Evolutionary conservation across 441 rosid genomes (phyloP).

Genomic region (Pelargonium fulgidum): DNA sequence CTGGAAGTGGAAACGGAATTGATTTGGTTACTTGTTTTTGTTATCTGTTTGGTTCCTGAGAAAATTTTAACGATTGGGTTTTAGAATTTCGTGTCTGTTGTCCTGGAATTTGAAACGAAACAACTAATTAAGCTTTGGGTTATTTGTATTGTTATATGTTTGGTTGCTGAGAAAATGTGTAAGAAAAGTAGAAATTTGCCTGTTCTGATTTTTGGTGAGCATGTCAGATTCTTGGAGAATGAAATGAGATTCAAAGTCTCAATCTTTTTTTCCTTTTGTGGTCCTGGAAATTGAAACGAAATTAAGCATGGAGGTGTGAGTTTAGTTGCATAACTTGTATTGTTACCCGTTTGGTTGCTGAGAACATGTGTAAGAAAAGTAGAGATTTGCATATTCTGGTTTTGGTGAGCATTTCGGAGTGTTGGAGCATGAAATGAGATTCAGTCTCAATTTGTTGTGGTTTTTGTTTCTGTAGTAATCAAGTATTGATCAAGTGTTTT

Average conservation of each 20-base stretch:
- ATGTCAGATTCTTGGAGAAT: not conserved
- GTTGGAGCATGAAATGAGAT: not conserved
- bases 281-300: too few relatives aligned
- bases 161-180: not conserved
- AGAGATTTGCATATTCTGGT: not conserved
- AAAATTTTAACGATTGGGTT: too few relatives aligned
- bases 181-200: not conserved
- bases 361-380: not conserved
- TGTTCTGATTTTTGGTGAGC: not conserved
- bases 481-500: not conserved
- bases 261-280: not conserved
- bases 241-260: not conserved
- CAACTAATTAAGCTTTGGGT: too few relatives aligned
- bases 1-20: not conserved
- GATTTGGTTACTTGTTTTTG: too few relatives aligned
- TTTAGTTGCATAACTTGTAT: too few relatives aligned
- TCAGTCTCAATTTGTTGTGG: not conserved
- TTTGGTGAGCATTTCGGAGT: not conserved
- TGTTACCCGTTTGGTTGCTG: not conserved
- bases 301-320: too few relatives aligned
- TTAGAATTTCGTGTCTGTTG: too few relatives aligned
- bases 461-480: not conserved
- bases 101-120: too few relatives aligned
- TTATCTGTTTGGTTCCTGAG: too few relatives aligned
- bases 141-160: too few relatives aligned